These are phyloP conservation scores for Eucalyptus polybractea DNA, from an alignment of 345 rosid species.

Conservation along the genomic window DNA sequence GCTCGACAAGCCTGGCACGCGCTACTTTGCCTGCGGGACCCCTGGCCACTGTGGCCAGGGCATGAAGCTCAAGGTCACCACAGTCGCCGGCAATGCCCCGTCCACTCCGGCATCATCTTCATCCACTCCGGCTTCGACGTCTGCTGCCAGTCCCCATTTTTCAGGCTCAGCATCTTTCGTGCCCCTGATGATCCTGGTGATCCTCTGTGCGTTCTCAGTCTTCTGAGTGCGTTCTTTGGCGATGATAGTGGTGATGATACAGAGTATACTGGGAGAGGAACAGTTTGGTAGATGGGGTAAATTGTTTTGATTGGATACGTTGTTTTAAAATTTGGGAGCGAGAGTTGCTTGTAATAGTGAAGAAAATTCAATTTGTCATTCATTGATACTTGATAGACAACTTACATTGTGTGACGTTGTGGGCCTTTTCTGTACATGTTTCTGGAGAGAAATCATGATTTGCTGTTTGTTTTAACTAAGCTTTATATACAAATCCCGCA, in stretches of 20 bases:
- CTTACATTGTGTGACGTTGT: not conserved
- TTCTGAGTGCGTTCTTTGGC: not conserved
- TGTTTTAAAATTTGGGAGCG: not conserved
- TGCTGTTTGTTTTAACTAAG: not conserved
- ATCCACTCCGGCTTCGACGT: not conserved
- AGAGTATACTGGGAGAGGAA: not conserved
- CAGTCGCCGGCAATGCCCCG: slow-evolving; percentile 31
- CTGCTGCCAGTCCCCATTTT: not conserved
- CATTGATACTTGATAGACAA: not conserved
- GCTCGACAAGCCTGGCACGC: slow-evolving; percentile 50
- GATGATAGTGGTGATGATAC: not conserved
- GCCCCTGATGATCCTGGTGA: not conserved
- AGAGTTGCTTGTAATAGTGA: not conserved
- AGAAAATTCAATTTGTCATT: not conserved
- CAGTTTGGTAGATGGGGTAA: not conserved
- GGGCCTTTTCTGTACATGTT: not conserved
- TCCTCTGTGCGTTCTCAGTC: not conserved
- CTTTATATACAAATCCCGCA: not conserved
- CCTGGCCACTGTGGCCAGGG: slow-evolving; percentile 77
- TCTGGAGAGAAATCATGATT: not conserved
- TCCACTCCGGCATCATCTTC: slow-evolving; percentile 28
- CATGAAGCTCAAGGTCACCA: slow-evolving; percentile 75
- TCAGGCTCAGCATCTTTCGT: not conserved
- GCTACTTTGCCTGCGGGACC: slow-evolving; percentile 86
- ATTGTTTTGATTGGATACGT: not conserved